Evolutionary conservation across 345 rosid genomes (phyloP), one percentile per base, ranked within the genome.

Genomic region (Populus nigra): DNA sequence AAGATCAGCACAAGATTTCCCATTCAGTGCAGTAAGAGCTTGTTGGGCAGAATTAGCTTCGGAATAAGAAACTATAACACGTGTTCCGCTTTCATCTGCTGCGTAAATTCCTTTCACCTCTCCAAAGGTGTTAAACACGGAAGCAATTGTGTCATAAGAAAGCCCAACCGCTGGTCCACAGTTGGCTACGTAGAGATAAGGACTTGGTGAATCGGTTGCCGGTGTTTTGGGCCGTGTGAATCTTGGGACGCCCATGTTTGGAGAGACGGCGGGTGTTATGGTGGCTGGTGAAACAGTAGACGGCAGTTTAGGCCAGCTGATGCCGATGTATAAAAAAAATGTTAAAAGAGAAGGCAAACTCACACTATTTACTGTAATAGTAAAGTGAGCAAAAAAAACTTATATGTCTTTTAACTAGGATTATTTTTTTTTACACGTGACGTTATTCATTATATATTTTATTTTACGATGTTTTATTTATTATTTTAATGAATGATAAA

Each of bases 121-220:
- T 8, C 99, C 99, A 80, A 89, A 95, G 2, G 73, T 72, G 72
- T 88, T 68, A 77, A 95, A 95, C 70, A 76, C 92, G 38, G 90
- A 83, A 36, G 83, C 79, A 59, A 95, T 88, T 6, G 82, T 71
- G 66, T 89, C 93, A 69, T 85, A 80, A 25, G 98, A 86, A 8
- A 90, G 67, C 39, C 98, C 98, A 18, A 93, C 93, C 1, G 91
- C 91, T 35, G 99, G 99, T 15, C 99, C 99, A 47, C 99, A 95
- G 75, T 95, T 95, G 65, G 98, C 99, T 57, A 93, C 96, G 77
- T 82, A 93, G 8, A 95, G 92, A 73, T 93, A 89, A 16, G 88
- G 82, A 77, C 90, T 86, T 18, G 45, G 29, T 7, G 65, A 20
- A 7, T 20, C 10, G 6, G 15, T 18, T 38, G 69, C 41, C 22